These are phyloP conservation scores for Calophaca sinica DNA, from an alignment of 306 rosid species.

Conservation along the genomic window DNA sequence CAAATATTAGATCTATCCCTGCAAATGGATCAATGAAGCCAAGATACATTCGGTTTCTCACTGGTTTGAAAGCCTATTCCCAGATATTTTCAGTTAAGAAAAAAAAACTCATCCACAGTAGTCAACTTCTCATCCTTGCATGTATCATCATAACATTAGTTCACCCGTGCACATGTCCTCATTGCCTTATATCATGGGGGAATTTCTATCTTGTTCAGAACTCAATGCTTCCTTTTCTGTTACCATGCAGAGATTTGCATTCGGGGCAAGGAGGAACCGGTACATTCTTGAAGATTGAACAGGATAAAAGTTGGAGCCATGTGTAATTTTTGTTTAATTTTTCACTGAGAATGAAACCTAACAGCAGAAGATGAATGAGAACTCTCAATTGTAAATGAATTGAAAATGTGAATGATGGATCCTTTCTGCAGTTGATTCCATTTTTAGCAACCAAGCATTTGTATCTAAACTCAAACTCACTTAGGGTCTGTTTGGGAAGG, in stretches of 20 bases:
- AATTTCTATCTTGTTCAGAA: constrained; percentile 22
- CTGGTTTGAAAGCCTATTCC: constrained; percentile 90
- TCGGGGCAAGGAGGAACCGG: constrained; percentile 95
- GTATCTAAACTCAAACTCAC: too few relatives aligned
- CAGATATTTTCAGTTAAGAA: constrained; percentile 92
- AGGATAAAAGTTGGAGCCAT: constrained; percentile 16
- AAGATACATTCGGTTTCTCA: constrained; percentile 86
- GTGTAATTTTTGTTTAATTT: constrained; percentile 11
- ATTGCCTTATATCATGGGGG: neutral
- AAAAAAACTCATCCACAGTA: constrained; percentile 22
- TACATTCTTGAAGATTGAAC: constrained; percentile 80
- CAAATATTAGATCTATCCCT: constrained; percentile 75
- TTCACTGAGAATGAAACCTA: neutral
- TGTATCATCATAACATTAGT: constrained; percentile 18
- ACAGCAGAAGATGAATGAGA: too few relatives aligned
- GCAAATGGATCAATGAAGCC: constrained; percentile 77
- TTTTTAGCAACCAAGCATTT: too few relatives aligned
- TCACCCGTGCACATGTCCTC: neutral
- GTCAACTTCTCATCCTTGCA: constrained; percentile 5
- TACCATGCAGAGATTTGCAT: constrained; percentile 77
- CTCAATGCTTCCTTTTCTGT: constrained; percentile 36
- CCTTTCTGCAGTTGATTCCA: too few relatives aligned
- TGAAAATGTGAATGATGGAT: too few relatives aligned
- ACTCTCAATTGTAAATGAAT: too few relatives aligned
- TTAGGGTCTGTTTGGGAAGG: too few relatives aligned